Evolutionary conservation across 78 protist genomes (phyloP), one percentile per base, ranked within the genome.

Genomic region (Dictyostelium firmibasis): DNA sequence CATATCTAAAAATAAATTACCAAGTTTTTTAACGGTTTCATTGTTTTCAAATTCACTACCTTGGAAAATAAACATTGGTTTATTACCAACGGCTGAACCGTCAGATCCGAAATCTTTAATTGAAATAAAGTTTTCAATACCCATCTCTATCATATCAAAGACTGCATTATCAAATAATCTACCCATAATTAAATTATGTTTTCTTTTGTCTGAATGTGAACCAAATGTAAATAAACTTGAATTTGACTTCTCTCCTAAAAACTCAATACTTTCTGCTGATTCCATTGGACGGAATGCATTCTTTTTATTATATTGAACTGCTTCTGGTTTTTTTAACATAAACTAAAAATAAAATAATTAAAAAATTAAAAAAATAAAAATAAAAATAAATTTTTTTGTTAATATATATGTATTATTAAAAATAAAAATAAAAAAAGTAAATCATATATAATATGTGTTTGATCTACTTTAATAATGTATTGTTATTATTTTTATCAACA

Each of bases 121-220:
- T 38, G 94, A n/a, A 44, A 47, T 18, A 83, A 25, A 77, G 57
- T 57, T 20, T 33, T 41, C 82, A 23, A 98, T 74, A 35, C 96
- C 97, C 20, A 98, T 57, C 82, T 98, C 99, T 36, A 86, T 14
- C 99, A 98, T 98, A 86, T 98, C 99, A 18, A 96, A 84, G 18
- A 98, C 4, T 8, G 95, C 95, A 84, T 70, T 67, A 53, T 98
- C 92, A 79, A 98, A 98, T 62, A 64, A 78, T 10, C 99, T 93
- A 29, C 99, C 99, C 29, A 98, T 16, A 6, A 96, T 91, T 35
- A 98, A 72, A 84, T 97, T 96, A 76, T 98, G 27, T 23, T 98
- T 98, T 5, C 99, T 88, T 83, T 98, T 98, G 72, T 98, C 98
- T 33, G 91, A 31, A 91, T 96, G 97, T 13, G 94, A 31, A 27